Conservation (phyloP, 495 filamentous ascomycete genomes). For the Aspergillus funiculosus region DNA sequence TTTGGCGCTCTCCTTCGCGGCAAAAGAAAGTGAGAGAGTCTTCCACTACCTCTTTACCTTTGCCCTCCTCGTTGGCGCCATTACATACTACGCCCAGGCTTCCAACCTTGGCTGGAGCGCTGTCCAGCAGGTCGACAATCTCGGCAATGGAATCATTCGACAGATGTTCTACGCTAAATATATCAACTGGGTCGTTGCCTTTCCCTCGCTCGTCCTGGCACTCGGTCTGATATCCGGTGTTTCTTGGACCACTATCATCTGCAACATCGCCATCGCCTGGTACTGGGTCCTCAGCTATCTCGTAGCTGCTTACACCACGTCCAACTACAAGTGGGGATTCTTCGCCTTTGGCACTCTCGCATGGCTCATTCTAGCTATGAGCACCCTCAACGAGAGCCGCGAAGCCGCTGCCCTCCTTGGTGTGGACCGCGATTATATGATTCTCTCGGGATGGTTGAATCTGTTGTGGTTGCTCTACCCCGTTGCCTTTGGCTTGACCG, state of each 20-base stretch:
- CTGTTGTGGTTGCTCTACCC: conserved; percentile 60
- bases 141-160: conserved; percentile 43
- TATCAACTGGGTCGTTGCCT: conserved; percentile 57
- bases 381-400: conserved; percentile 47
- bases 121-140: conserved; percentile 40
- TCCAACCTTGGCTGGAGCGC: conserved; percentile 62
- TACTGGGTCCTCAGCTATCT: conserved; percentile 61
- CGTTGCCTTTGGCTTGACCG: conserved; percentile 59
- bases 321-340: conserved; percentile 59
- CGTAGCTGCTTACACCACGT: conserved; percentile 52
- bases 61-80: conserved; percentile 54
- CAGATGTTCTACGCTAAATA: conserved; percentile 70
- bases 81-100: conserved; percentile 65
- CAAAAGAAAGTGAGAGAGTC: conserved; percentile 50
- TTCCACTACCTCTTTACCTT: conserved; percentile 65
- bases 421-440: conserved; percentile 45
- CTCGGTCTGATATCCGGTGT: conserved; percentile 59
- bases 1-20: conserved; percentile 44
- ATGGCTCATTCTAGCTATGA: conserved; percentile 53
- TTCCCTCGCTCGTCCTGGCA: conserved; percentile 50
- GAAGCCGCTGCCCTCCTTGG: conserved; percentile 50
- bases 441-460: conserved; percentile 46
- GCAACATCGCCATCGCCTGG: conserved; percentile 53
- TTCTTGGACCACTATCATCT: conserved; percentile 60
- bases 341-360: conserved; percentile 58